phyloP scores from a whole-genome alignment of 1,284 basidiomycete species.

The Sporisorium graminicola region DNA sequence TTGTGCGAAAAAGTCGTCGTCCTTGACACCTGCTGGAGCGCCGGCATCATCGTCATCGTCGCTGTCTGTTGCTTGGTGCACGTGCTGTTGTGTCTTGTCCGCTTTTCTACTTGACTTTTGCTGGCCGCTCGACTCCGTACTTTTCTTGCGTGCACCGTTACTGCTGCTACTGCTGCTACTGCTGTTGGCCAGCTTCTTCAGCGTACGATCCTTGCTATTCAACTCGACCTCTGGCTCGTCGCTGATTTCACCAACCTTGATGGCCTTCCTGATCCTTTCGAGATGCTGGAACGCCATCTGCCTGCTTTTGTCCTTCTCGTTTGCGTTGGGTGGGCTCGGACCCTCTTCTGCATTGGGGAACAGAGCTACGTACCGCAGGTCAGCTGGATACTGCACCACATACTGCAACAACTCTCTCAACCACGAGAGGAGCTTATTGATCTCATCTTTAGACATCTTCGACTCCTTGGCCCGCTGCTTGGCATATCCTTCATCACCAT shows the following conservation, averaged over 20 bases:
- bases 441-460: constrained; percentile 31
- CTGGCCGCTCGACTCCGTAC: constrained; percentile 11
- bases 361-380: constrained; percentile 50
- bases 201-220: constrained; percentile 25
- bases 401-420: constrained; percentile 44
- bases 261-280: constrained; percentile 38
- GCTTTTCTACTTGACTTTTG: constrained; percentile 28
- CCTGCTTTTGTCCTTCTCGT: constrained; percentile 35
- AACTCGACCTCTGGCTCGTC: constrained; percentile 54
- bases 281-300: constrained; percentile 42
- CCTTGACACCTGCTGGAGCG: constrained; percentile 28
- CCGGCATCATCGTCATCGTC: constrained; percentile 13
- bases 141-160: neutral
- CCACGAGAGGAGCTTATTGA: constrained; percentile 13
- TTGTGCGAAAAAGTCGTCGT: constrained; percentile 54
- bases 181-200: constrained; percentile 17
- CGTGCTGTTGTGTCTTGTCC: constrained; percentile 18
- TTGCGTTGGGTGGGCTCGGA: constrained; percentile 19
- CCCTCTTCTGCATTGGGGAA: constrained; percentile 36
- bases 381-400: constrained; percentile 44
- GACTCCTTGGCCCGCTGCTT: constrained; percentile 26
- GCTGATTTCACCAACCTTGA: constrained; percentile 41
- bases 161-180: neutral
- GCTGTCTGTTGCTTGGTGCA: constrained; percentile 26
- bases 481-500: constrained; percentile 12